Evolutionary conservation across 805 yeast genomes (phyloP).

Genomic region (Hanseniaspora lachancei): DNA sequence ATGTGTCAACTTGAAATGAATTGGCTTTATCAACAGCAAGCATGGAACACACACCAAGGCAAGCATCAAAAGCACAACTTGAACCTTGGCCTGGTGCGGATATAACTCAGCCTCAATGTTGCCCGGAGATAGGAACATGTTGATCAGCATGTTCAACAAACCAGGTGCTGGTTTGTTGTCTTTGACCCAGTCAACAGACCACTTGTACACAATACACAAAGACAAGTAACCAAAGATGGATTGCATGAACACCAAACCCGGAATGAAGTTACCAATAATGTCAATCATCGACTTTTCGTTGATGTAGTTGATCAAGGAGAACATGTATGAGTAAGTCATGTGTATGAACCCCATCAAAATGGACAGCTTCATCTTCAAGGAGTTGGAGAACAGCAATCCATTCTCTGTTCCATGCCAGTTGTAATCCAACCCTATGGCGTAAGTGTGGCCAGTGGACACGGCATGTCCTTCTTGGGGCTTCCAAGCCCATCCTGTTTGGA

Average conservation of each 20-base stretch:
- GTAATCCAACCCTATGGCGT: constrained; percentile 54
- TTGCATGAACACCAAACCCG: constrained; percentile 64
- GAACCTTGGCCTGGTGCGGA: constrained; percentile 51
- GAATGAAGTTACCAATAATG: constrained; percentile 58
- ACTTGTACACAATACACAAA: constrained; percentile 55
- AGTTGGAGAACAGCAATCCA: constrained; percentile 52
- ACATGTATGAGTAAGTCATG: constrained; percentile 58
- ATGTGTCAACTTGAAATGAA: constrained; percentile 29
- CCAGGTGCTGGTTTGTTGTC: constrained; percentile 57
- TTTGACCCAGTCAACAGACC: constrained; percentile 60
- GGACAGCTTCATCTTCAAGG: constrained; percentile 66
- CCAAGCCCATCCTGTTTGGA: constrained; percentile 62
- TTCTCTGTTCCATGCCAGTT: constrained; percentile 76
- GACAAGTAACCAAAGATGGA: constrained; percentile 62
- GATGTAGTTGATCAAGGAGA: constrained; percentile 50
- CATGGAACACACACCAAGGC: constrained; percentile 68
- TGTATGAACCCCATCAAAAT: constrained; percentile 64
- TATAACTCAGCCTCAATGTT: constrained; percentile 51
- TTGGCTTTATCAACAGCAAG: constrained; percentile 54
- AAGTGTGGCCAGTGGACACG: constrained; percentile 32
- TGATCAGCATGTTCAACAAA: constrained; percentile 58
- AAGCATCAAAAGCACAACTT: constrained; percentile 40
- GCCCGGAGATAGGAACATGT: constrained; percentile 67
- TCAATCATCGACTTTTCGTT: constrained; percentile 49
- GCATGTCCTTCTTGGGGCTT: constrained; percentile 36